Conservation (phyloP, 768 basidiomycete species). For the Mycena leptocephala region DNA sequence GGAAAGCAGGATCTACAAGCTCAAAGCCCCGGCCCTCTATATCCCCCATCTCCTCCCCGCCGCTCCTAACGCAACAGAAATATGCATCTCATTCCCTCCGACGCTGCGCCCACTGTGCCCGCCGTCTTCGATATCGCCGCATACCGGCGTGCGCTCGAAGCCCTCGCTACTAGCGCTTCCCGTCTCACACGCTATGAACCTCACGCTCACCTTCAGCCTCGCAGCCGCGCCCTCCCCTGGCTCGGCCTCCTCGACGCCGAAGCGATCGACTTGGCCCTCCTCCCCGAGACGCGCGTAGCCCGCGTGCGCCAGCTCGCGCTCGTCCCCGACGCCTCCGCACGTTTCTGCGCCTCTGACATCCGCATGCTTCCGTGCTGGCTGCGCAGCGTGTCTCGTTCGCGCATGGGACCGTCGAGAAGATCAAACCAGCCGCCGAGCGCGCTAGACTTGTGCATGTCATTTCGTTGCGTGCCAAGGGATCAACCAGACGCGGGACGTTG, state of each 20-base stretch:
- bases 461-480: neutral
- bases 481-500: neutral
- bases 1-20: neutral
- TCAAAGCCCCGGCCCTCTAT: conserved; percentile 17
- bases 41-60: conserved; percentile 27
- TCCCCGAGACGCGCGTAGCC: neutral
- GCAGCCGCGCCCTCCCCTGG: conserved; percentile 7
- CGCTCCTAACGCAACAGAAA: neutral
- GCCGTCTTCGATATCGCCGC: conserved; percentile 3
- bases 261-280: neutral
- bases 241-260: neutral
- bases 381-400: conserved; percentile 1
- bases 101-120: neutral
- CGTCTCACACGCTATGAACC: neutral
- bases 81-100: conserved; percentile 5
- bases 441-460: neutral
- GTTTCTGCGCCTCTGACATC: conserved; percentile 11
- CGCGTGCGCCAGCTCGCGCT: too few species aligned
- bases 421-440: neutral
- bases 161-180: conserved; percentile 8
- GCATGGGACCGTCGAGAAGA: neutral
- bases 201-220: conserved; percentile 6
- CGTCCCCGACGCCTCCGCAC: neutral
- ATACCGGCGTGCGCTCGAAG: neutral
- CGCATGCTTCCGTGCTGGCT: conserved; percentile 24